phyloP scores from a whole-genome alignment of 2,329 filamentous ascomycete species.

The Fusarium staphyleae region DNA sequence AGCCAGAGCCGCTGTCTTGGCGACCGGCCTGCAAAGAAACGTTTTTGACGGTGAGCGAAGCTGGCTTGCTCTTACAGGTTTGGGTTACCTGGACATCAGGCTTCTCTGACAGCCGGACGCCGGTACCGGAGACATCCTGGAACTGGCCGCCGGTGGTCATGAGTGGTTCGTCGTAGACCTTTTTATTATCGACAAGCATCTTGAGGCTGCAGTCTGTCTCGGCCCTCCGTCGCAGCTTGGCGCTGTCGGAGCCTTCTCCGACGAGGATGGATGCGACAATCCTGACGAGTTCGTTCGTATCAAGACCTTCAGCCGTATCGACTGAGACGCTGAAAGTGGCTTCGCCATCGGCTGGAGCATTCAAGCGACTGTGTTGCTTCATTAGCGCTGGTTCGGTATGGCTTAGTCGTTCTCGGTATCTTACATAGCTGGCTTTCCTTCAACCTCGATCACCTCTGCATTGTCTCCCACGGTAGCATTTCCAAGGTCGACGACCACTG shows the following conservation, averaged over 20 bases:
- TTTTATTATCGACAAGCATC: conserved; percentile 20
- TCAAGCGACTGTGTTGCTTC: conserved; percentile 8
- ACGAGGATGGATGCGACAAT: conserved; percentile 28
- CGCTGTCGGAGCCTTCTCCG: conserved; percentile 18
- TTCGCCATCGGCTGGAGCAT: conserved; percentile 21
- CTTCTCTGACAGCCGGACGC: conserved; percentile 6
- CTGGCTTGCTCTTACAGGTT: conserved; percentile 8
- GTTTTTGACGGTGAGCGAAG: not conserved
- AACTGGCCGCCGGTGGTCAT: conserved; percentile 24
- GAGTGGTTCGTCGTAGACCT: conserved; percentile 25
- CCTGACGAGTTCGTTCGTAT: conserved; percentile 18
- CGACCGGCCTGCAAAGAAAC: too few species aligned
- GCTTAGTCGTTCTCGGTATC: not conserved
- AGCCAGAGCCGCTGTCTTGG: too few species aligned
- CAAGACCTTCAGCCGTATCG: conserved; percentile 13
- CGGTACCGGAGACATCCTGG: conserved; percentile 24
- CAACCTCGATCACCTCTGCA: conserved; percentile 15
- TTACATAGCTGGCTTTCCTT: conserved; percentile 27
- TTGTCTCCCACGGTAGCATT: conserved; percentile 28
- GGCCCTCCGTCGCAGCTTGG: conserved; percentile 18
- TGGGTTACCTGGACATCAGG: conserved; percentile 26
- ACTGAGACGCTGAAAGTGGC: conserved; percentile 20
- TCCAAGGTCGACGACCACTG: conserved; percentile 19
- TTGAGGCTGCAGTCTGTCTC: conserved; percentile 24
- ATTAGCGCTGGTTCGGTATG: not conserved